Base-by-base conservation (phyloP, 164 flowering plant species). In the Stephania japonica region DNA sequence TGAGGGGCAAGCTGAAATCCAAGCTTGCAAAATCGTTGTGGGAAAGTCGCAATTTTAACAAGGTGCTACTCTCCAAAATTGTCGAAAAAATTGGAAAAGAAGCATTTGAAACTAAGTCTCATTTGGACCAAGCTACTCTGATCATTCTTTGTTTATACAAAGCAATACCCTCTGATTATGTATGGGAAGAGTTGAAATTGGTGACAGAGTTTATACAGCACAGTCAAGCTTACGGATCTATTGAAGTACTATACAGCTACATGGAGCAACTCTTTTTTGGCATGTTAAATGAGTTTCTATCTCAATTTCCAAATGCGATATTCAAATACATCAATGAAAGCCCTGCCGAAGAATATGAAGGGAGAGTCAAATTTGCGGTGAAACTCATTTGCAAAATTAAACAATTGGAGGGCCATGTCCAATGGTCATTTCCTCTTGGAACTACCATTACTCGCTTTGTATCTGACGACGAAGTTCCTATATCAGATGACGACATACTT, bases 301-400 rank as follows among this genome's bases (percentile, higher is more conserved):
- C 38, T 2, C 38, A 32, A 32, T 67, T 74, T 2, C 76, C 76
- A 59, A 13, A n/a, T 6, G 67, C 72, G 1, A 74, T 74, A 68
- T 26, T 61, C 53, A 68, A 61, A 23, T 49, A 68, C 24, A 49
- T 74, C 25, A 32, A 6, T 14, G 76, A 72, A 62, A 69, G 71
- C 25, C 59, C 7, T 7, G 13, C 23, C 1, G 69, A 67, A 38
- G 69, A 67, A 2, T 67, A 27, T 41, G 69, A 32, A 41, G 69
- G 41, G 43, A 38, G 18, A 67, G 42, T 67, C 1, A 67, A 32
- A 32, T 32, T 32, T 32, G 38, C 38, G 4, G 2, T 32, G 38
- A 32, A 32, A 32, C 38, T 32, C 44, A 67, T 42, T 67, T 67
- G 69, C 41, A 14, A 67, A 14, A 41, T 67, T 16, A 47, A 67